Evolutionary conservation across 2,329 filamentous ascomycete species (phyloP), one percentile per base, ranked within the genome.

Genomic region (Hypoxylon rubiginosum): DNA sequence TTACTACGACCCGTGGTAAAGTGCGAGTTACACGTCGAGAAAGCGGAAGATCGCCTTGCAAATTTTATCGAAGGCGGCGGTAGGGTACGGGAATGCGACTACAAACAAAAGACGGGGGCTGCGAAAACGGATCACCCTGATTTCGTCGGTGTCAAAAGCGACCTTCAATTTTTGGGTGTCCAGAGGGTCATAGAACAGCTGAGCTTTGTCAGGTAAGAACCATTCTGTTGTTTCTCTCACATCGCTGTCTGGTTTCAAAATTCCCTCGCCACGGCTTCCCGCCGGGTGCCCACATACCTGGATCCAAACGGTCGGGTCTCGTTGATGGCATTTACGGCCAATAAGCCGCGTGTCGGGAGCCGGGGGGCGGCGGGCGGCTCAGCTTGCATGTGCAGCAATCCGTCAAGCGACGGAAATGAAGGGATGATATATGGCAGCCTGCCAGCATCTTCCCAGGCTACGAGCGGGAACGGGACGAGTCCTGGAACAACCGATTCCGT

Each of bases 1-100:
- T 81, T 83, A 45, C 87, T 96, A 67, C 88, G 89, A 41, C 93
- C 93, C 1, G 88, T 92, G 64, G 86, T 97, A 72, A 93, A 91
- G 76, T 91, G 90, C 68, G 91, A 96, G 76, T 80, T 97, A 59
- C 93, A 97, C 77, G 88, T 94, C 15, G 93, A 96, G 75, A 91
- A 84, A 65, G 75, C 77, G 78, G 64, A 83, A 79, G 70, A 79
- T 69, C 65, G 77, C 65, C 46, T 74, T 64, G 71, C 73, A 34
- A 68, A 73, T 52, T 63, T 74, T 52, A 68, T 73, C 58, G 73
- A 78, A 50, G 81, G 82, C 21, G 81, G 82, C 21, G 81, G 82
- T 17, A 82, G 84, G 67, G 81, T 83, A 62, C 87, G 88, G 70
- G 85, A 86, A 65, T 82, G 82, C 52, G 85, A 85, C 46, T 89